Evolutionary conservation across 805 yeast genomes (phyloP).

Genomic region (Lipomyces sp.): DNA sequence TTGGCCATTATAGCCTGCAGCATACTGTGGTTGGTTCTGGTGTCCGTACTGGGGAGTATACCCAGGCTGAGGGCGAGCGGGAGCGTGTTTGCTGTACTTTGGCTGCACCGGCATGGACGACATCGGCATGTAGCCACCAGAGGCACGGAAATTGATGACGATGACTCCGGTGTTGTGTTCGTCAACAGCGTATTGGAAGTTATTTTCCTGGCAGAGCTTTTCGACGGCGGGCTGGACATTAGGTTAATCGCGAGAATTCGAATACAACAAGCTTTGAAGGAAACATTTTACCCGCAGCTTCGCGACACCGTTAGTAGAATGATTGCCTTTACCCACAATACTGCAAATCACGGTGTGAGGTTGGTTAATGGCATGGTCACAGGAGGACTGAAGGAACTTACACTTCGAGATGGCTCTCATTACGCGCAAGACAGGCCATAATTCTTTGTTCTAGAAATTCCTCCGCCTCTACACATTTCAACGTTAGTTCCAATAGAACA

Average conservation of each 20-base stretch:
- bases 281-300: constrained; percentile 52
- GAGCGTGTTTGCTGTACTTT: constrained; percentile 33
- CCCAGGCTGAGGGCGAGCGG: constrained; percentile 35
- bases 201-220: constrained; percentile 63
- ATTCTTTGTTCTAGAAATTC: constrained; percentile 71
- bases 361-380: neutral
- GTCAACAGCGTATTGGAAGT: constrained; percentile 60
- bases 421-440: constrained; percentile 53
- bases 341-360: constrained; percentile 2
- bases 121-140: constrained; percentile 36
- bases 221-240: constrained; percentile 70
- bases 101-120: constrained; percentile 21
- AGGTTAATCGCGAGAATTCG: neutral
- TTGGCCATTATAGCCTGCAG: neutral
- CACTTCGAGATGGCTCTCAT: constrained; percentile 65
- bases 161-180: constrained; percentile 76
- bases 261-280: neutral
- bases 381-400: constrained; percentile 8
- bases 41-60: constrained; percentile 12
- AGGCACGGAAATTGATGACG: constrained; percentile 58
- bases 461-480: constrained; percentile 62
- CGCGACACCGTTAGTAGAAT: constrained; percentile 76
- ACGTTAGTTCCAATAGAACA: neutral
- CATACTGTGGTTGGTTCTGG: constrained; percentile 10
- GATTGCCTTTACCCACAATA: constrained; percentile 91